These are phyloP conservation scores for Whalleya microplaca DNA, from an alignment of 2,329 filamentous ascomycete species.

Conservation along the genomic window DNA sequence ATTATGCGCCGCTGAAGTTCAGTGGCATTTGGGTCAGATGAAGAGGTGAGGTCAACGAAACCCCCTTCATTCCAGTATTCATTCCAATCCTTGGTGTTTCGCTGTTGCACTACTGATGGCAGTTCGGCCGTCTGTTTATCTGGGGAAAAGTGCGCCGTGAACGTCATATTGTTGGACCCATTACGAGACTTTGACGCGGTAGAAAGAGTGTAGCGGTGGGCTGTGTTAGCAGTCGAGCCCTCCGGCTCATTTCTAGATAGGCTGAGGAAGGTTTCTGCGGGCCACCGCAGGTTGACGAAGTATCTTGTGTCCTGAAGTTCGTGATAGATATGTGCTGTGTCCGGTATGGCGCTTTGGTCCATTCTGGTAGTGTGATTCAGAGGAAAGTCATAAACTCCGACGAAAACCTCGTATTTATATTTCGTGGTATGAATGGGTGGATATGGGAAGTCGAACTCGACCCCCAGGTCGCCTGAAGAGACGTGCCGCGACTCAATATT, in stretches of 20 bases:
- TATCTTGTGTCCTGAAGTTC: constrained; percentile 44
- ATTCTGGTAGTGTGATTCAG: constrained; percentile 43
- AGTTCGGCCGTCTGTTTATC: constrained; percentile 28
- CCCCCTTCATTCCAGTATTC: constrained; percentile 45
- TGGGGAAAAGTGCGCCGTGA: constrained; percentile 42
- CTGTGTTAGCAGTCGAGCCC: constrained; percentile 29
- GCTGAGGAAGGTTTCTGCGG: constrained; percentile 21
- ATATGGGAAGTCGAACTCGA: constrained; percentile 49
- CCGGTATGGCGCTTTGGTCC: constrained; percentile 5
- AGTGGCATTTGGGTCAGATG: constrained; percentile 41
- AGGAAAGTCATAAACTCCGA: constrained; percentile 44
- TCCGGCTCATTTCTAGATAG: constrained; percentile 30
- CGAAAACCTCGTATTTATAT: constrained; percentile 51
- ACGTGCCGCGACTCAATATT: constrained; percentile 43
- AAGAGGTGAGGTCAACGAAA: constrained; percentile 46
- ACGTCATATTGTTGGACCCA: constrained; percentile 24
- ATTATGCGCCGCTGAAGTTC: constrained; percentile 50
- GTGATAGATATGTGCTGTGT: constrained; percentile 41
- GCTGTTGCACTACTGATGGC: constrained; percentile 29
- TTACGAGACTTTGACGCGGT: constrained; percentile 1
- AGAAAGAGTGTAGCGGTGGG: constrained; percentile 41
- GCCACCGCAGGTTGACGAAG: constrained; percentile 44
- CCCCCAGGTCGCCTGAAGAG: constrained; percentile 35
- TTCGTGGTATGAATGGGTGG: constrained; percentile 43
- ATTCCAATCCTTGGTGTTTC: constrained; percentile 37